Conservation (phyloP, 2,329 filamentous ascomycete species). For the Fusarium concolor region DNA sequence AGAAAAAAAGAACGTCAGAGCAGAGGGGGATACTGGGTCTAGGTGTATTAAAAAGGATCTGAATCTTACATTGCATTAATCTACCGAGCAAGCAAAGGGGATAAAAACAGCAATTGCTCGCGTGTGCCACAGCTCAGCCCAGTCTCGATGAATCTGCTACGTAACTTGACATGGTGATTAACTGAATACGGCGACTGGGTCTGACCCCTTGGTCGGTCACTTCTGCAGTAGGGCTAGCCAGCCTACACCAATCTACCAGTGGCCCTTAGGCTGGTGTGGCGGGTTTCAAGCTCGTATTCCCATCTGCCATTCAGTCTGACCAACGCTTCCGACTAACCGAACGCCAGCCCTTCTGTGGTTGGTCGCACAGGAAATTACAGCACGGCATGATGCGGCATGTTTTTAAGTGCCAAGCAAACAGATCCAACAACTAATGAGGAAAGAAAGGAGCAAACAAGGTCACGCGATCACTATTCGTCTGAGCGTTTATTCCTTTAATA, state of each 20-base stretch:
- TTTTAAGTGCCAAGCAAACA: background rate
- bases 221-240: constrained; percentile 21
- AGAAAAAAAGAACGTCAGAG: background rate
- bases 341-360: background rate
- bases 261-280: too few relatives aligned
- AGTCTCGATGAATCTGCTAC: constrained; percentile 14
- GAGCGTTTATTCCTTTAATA: background rate
- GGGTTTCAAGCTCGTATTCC: constrained; percentile 32
- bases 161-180: constrained; percentile 18
- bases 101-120: constrained; percentile 44
- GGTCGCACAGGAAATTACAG: background rate
- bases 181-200: constrained; percentile 1
- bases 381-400: background rate
- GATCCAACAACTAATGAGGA: background rate
- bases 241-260: too few relatives aligned
- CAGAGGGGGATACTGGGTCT: too few relatives aligned
- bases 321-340: constrained; percentile 27
- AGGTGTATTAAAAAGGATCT: background rate
- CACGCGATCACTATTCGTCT: background rate
- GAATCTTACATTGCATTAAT: constrained; percentile 6
- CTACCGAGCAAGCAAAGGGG: background rate
- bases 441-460: background rate
- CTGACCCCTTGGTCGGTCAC: constrained; percentile 8
- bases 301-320: background rate
- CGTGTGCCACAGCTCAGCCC: constrained; percentile 24